Evolutionary conservation across 495 filamentous ascomycete species (phyloP).

Genomic region (Hapsidospora chrysogenum): DNA sequence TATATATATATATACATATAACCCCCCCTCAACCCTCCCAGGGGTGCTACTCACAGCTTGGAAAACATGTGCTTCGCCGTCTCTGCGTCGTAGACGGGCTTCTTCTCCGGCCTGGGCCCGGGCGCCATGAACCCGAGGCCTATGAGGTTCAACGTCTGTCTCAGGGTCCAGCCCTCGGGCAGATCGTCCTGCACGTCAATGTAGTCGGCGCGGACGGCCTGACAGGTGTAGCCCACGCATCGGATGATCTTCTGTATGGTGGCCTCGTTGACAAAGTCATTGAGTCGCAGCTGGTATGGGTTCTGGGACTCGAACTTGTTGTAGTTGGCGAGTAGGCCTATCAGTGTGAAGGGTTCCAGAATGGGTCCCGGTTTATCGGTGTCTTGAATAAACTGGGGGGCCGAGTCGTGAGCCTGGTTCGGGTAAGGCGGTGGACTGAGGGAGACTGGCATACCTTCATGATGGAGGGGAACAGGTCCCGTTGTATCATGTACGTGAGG

Average conservation of each 20-base stretch:
- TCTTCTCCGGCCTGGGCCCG: constrained; percentile 43
- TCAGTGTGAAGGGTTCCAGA: constrained; percentile 61
- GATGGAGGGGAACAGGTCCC: constrained; percentile 83
- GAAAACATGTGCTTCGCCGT: constrained; percentile 66
- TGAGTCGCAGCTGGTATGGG: constrained; percentile 84
- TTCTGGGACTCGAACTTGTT: constrained; percentile 99
- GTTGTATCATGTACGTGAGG: constrained; percentile 86
- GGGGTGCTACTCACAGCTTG: constrained; percentile 23
- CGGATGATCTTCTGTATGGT: constrained; percentile 69
- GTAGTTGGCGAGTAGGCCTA: constrained; percentile 91
- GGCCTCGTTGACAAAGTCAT: constrained; percentile 90
- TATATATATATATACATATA: too few relatives aligned
- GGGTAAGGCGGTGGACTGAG: background rate
- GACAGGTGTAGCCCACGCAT: constrained; percentile 55
- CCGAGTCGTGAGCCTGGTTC: background rate
- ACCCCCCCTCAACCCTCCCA: too few relatives aligned
- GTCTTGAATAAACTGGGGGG: constrained; percentile 76
- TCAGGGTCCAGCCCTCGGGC: constrained; percentile 77
- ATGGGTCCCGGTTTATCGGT: constrained; percentile 42
- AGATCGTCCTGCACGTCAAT: constrained; percentile 83
- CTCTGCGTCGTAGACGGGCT: constrained; percentile 42
- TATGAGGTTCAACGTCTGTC: constrained; percentile 65
- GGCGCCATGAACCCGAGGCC: constrained; percentile 64
- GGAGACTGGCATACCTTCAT: constrained; percentile 55
- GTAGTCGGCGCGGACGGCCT: constrained; percentile 51